Evolutionary conservation across 2,329 filamentous ascomycete genomes (phyloP), one percentile per base, ranked within the genome.

Genomic region (Waltergamsia citrina): DNA sequence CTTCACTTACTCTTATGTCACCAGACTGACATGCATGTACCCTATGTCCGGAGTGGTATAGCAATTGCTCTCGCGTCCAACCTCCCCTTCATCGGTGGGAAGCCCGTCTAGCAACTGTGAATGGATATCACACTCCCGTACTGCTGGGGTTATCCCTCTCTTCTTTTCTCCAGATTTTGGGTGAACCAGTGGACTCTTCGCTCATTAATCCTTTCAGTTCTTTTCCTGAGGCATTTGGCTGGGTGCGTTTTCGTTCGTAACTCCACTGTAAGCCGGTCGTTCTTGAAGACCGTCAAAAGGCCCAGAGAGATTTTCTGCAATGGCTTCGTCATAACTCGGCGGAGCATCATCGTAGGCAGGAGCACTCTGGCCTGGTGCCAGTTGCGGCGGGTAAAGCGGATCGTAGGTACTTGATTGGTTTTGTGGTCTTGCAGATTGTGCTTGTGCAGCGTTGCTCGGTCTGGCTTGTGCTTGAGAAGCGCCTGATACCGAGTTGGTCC

Each of bases 321-420:
- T 80, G 10, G 86, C 87, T 57, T 95, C 88, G 57, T 94, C 87
- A 51, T 96, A 96, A 49, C 85, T 94, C 7, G 88, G 88, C 14
- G 90, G 88, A n/a, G 86, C 85, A 36, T 92, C 86, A 21, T 85
- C 80, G 42, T 73, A 66, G 1, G 54, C 50, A 14, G 63, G 56
- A 2, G 54, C 65, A 7, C 57, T 53, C 23, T 68, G 66, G n/a
- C 53, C 52, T 1, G 54, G 50, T 5, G 41, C 46, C 15, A 78
- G 56, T 46, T 77, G 74, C 4, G 74, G 72, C 12, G 74, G 74
- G 40, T 77, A 78, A 7, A 74, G 51, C 4, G 73, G 65, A 43
- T 76, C 72, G 16, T 55, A 49, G 28, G 43, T 24, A n/a, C 21
- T 18, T 4, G 12, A n/a, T 15, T 19, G 34, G 26, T 16, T 23